phyloP scores from a whole-genome alignment of 208 protist genomes.

The Angomonas ambiguus region DNA sequence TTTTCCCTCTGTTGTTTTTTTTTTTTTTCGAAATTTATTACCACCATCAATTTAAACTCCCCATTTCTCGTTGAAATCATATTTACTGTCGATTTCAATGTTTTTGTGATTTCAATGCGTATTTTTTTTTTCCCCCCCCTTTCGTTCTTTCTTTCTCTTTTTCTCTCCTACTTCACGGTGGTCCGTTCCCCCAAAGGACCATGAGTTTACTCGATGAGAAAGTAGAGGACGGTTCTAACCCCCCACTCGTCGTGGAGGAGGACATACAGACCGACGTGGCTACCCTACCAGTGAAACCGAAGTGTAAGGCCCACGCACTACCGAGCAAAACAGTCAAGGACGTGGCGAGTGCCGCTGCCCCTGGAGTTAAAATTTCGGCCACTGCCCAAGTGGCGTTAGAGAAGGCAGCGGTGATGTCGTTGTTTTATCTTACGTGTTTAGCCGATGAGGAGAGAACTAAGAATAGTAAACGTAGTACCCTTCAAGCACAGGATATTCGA shows the following conservation, averaged over 20 bases:
- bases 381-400: slow-evolving; percentile 72
- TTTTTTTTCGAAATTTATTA: slow-evolving; percentile 2
- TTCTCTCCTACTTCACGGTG: too few species aligned
- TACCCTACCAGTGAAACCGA: background rate
- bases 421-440: slow-evolving; percentile 72
- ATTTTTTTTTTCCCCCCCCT: background rate
- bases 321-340: slow-evolving; percentile 74
- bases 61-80: background rate
- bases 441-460: slow-evolving; percentile 52
- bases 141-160: background rate
- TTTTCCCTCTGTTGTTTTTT: slow-evolving; percentile 16
- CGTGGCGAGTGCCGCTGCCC: slow-evolving; percentile 44
- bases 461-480: slow-evolving; percentile 43
- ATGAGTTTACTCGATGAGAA: too few species aligned
- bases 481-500: slow-evolving; percentile 61
- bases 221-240: background rate
- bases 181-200: too few species aligned
- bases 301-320: slow-evolving; percentile 28
- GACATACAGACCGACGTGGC: background rate
- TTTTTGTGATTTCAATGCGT: background rate
- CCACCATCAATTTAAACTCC: background rate
- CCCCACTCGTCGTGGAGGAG: too few species aligned
- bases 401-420: slow-evolving; percentile 62
- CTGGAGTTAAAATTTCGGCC: slow-evolving; percentile 52
- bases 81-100: slow-evolving; percentile 1